Evolutionary conservation across 1,284 basidiomycete species (phyloP), one percentile per base, ranked within the genome.

Genomic region (Marasmius sp.): DNA sequence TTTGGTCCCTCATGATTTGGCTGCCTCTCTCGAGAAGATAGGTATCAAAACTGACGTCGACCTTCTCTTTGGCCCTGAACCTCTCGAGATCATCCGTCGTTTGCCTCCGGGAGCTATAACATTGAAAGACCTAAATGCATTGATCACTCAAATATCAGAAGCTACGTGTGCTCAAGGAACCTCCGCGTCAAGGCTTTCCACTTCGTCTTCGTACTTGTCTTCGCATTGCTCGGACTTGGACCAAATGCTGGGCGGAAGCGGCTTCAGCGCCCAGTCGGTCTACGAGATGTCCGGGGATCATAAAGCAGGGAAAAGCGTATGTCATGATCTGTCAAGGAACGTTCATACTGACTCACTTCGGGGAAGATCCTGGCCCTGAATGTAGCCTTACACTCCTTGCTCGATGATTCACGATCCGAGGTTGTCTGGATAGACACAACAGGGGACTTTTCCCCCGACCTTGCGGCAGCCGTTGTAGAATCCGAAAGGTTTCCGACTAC

Each of bases 381-480:
- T 61, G 71, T 87, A 6, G 77, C 82, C 38, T 71, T 90, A 20
- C 78, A 78, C 18, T 78, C 85, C 67, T 79, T 92, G 1, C 69
- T 74, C 0, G 64, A 67, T 8, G 59, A 78, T 62, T 60, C 65
- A 20, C 67, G 78, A 18, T 72, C 78, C 3, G 76, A 70, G 54
- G 83, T 79, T 0, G 69, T 85, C 8, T 93, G 91, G 91, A 81
- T 93, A 49, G 91, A 93, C 67, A 87, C 86, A 9, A 81, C 78
- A 0, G 88, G 89, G 3, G 85, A 85, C 60, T 89, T 92, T 70
- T 82, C 86, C 38, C 75, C 77, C 0, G 82, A 85, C 18, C 76
- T 78, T 52, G 79, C 84, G 1, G 64, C 72, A 3, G 66, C 71
- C n/a, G 68, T 85, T 36, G 64, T 84, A 6, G 67, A 69, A 47